Conservation (phyloP, 495 filamentous ascomycete genomes). For the Aspergillus panamensis region DNA sequence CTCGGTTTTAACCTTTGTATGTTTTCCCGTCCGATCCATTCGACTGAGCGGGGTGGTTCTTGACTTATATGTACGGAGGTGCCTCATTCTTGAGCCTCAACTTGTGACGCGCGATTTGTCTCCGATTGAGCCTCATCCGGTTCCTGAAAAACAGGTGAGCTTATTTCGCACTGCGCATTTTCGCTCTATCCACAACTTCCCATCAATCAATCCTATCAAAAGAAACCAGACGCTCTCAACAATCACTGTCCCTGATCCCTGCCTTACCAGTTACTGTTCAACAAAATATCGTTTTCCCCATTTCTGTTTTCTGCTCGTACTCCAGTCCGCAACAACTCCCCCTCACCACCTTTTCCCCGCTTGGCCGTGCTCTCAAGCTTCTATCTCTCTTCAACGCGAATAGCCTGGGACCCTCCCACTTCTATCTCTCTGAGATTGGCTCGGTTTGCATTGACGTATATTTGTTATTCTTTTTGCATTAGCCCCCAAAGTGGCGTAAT, state of each 20-base stretch:
- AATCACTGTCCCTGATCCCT: background rate
- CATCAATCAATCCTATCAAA: background rate
- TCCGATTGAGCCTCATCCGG: constrained; percentile 30
- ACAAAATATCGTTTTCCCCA: constrained; percentile 2
- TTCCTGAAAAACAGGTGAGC: constrained; percentile 25
- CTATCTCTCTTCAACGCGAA: background rate
- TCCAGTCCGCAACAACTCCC: background rate
- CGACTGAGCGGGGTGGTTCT: constrained; percentile 6
- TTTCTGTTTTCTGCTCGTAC: constrained; percentile 4
- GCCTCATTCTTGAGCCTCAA: constrained; percentile 15
- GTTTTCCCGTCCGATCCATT: background rate
- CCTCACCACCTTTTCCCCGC: background rate
- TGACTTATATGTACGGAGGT: constrained; percentile 10
- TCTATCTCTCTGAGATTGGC: background rate
- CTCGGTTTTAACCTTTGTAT: background rate
- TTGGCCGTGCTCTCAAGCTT: background rate
- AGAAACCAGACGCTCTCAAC: background rate
- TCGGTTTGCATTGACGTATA: too few relatives aligned
- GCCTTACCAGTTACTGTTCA: background rate
- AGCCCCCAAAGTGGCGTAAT: too few relatives aligned
- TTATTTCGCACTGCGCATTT: constrained; percentile 9
- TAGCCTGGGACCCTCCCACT: background rate
- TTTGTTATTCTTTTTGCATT: too few relatives aligned
- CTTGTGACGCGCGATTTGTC: constrained; percentile 21
- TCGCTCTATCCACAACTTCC: background rate